Percentiles rank a stretch among this genome's conserved stretches.
phyloP scores from a whole-genome alignment of 139 green algal species.

The Astrephomene gubernaculifera region DNA sequence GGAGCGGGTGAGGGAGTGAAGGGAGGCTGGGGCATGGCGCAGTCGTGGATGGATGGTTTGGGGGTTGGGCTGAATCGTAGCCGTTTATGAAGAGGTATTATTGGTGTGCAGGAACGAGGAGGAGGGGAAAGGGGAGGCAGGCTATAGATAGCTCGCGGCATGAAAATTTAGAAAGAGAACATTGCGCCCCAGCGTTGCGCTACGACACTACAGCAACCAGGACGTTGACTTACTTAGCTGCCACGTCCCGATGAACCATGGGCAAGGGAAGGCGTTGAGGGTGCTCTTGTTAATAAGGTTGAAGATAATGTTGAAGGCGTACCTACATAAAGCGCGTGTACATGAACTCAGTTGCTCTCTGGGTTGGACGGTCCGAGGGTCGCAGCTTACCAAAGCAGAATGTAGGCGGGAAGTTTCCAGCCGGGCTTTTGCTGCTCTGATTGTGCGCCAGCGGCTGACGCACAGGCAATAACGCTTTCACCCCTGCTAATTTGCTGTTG shows the following conservation, averaged over 20 bases:
- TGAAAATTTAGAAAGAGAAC: no score
- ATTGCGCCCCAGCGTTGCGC: no score
- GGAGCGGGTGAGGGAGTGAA: not conserved
- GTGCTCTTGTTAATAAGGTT: conserved; percentile 93
- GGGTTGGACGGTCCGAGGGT: not conserved
- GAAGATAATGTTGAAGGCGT: conserved; percentile 94
- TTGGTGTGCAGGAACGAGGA: no score
- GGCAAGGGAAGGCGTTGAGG: conserved; percentile 88
- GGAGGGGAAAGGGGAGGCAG: no score
- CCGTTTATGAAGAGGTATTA: no score
- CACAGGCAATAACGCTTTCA: not conserved
- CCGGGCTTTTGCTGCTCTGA: not conserved
- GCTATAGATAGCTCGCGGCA: no score
- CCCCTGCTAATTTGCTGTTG: not conserved
- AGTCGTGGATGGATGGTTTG: not conserved
- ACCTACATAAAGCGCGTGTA: conserved; percentile 61
- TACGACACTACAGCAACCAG: no score
- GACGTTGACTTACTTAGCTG: conserved; percentile 79
- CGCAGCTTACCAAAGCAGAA: conserved; percentile 59
- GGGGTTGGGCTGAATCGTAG: no score
- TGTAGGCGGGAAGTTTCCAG: conserved; percentile 65
- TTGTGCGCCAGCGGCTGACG: conserved; percentile 8
- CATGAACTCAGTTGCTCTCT: not conserved
- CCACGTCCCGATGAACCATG: conserved; percentile 88
- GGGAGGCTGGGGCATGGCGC: no score